These are phyloP conservation scores for Diaporthe sp. DNA, from an alignment of 2,329 filamentous ascomycete genomes.

Conservation along the genomic window DNA sequence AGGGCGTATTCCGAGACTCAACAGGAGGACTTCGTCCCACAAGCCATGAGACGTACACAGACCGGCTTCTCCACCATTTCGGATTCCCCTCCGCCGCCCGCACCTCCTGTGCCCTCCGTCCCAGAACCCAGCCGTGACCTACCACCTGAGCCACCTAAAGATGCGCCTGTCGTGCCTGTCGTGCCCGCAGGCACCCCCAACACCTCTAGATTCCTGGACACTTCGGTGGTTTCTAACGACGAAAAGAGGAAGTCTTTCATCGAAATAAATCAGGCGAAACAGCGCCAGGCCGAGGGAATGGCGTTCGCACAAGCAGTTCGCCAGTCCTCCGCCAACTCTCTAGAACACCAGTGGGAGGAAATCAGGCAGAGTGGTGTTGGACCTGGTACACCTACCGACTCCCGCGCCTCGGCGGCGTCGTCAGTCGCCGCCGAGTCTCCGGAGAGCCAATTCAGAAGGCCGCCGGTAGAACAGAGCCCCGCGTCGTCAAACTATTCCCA, in stretches of 20 bases:
- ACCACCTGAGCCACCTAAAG: conserved; percentile 36
- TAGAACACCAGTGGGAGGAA: conserved; percentile 45
- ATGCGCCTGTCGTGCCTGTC: conserved; percentile 43
- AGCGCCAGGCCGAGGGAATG: conserved; percentile 69
- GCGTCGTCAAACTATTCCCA: conserved; percentile 43
- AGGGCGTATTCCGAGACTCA: conserved; percentile 40
- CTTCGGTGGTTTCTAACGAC: conserved; percentile 51
- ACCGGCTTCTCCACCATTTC: conserved; percentile 61
- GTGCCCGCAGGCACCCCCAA: conserved; percentile 46
- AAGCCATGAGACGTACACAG: conserved; percentile 65
- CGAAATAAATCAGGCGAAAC: conserved; percentile 67
- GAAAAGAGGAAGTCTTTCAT: conserved; percentile 69
- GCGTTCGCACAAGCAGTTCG: conserved; percentile 65
- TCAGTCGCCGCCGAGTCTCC: conserved; percentile 34
- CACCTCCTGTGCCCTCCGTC: conserved; percentile 5
- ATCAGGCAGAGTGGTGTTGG: conserved; percentile 34
- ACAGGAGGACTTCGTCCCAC: conserved; percentile 64
- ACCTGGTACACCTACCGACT: conserved; percentile 38
- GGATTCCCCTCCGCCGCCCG: conserved; percentile 34
- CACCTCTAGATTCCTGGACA: conserved; percentile 48
- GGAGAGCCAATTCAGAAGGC: conserved; percentile 37
- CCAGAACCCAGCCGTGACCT: conserved; percentile 42
- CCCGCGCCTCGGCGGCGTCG: conserved; percentile 35
- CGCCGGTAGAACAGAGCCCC: conserved; percentile 53
- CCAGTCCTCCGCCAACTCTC: conserved; percentile 46